A percentile compares a stretch with the other conserved stretches of the same genome.
These are phyloP conservation scores for Aspergillus niger DNA, from an alignment of 2,329 filamentous ascomycete genomes.

Conservation along the genomic window DNA sequence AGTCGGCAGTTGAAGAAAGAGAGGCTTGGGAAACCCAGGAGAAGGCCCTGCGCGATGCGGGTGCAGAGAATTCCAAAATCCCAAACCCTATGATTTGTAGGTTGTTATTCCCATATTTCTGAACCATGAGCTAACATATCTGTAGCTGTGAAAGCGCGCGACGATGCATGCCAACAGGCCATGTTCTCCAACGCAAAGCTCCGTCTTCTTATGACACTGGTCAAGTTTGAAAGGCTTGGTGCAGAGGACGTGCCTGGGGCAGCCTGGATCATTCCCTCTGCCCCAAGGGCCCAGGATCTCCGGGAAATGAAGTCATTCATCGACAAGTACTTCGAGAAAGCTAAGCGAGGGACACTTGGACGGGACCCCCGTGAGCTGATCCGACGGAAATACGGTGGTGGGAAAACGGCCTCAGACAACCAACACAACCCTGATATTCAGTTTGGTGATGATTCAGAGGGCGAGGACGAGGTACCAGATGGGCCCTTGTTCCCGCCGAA, in stretches of 20 bases:
- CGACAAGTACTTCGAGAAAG: conserved; percentile 75
- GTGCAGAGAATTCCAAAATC: conserved; percentile 27
- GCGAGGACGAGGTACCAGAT: conserved; percentile 59
- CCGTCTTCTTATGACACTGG: conserved; percentile 76
- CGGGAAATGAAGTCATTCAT: conserved; percentile 71
- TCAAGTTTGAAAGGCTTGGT: conserved; percentile 68
- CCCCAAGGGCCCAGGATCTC: conserved; percentile 65
- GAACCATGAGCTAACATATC: background rate
- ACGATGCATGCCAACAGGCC: conserved; percentile 66
- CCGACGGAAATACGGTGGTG: conserved; percentile 61
- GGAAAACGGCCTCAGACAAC: conserved; percentile 32
- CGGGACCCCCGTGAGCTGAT: conserved; percentile 75
- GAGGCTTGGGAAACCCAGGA: conserved; percentile 76
- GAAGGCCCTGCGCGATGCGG: conserved; percentile 57
- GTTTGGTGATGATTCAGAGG: conserved; percentile 71
- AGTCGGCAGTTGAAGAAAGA: conserved; percentile 69
- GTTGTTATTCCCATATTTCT: conserved; percentile 28
- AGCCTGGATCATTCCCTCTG: conserved; percentile 73
- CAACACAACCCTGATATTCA: conserved; percentile 51
- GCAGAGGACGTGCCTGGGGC: conserved; percentile 73
- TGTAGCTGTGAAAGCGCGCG: conserved; percentile 64
- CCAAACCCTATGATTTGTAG: conserved; percentile 48
- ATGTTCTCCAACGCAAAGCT: conserved; percentile 90
- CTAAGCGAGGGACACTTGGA: conserved; percentile 75
- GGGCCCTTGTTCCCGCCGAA: conserved; percentile 67